These are phyloP conservation scores for Plectosphaerella plurivora DNA, from an alignment of 2,329 filamentous ascomycete genomes.

Conservation along the genomic window DNA sequence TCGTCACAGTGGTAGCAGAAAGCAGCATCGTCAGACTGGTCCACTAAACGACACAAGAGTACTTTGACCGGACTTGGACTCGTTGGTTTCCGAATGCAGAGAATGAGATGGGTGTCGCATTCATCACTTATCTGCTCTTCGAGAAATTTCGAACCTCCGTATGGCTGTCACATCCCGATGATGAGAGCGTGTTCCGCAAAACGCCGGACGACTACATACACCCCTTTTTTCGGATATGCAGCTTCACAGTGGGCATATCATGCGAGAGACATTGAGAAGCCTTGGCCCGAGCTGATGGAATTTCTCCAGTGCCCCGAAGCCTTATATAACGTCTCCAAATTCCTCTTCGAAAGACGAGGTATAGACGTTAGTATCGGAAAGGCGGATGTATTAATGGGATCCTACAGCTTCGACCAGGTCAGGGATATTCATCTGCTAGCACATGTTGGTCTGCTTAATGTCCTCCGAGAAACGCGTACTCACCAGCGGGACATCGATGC, in stretches of 20 bases:
- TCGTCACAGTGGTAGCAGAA: constrained; percentile 29
- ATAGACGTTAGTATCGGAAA: neutral
- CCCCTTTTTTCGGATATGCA: constrained; percentile 21
- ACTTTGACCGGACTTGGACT: constrained; percentile 20
- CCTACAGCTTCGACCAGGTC: neutral
- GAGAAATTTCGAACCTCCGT: constrained; percentile 13
- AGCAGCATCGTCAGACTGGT: constrained; percentile 28
- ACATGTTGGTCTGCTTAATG: neutral
- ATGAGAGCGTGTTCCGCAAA: constrained; percentile 10
- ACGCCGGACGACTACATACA: constrained; percentile 15
- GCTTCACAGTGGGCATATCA: constrained; percentile 25
- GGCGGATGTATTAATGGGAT: neutral
- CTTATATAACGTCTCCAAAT: neutral
- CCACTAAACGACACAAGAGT: constrained; percentile 36
- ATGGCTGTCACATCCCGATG: constrained; percentile 1
- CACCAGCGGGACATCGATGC: neutral
- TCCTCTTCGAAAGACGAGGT: constrained; percentile 3
- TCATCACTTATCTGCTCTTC: constrained; percentile 21
- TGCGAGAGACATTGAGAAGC: constrained; percentile 9
- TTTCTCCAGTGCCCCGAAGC: constrained; percentile 12
- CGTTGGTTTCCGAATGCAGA: constrained; percentile 5
- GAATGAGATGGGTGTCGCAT: constrained; percentile 1
- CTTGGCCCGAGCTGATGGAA: constrained; percentile 1
- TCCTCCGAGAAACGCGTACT: neutral
- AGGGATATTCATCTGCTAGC: neutral